phyloP scores from a whole-genome alignment of 495 filamentous ascomycete genomes.

The Aspergillus saccharolyticus region DNA sequence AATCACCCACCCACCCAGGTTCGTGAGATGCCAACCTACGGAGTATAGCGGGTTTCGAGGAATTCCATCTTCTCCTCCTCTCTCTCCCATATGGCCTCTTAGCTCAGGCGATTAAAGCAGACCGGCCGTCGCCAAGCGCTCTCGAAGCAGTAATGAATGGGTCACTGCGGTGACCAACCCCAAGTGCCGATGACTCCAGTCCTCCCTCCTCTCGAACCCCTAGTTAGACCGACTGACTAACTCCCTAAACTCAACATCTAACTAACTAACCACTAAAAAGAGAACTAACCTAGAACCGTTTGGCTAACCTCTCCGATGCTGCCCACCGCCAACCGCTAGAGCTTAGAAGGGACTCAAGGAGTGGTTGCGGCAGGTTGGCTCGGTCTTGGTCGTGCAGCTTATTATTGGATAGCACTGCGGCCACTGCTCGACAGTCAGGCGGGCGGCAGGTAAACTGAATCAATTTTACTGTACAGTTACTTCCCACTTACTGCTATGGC shows the following conservation, averaged over 20 bases:
- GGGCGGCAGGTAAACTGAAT: neutral
- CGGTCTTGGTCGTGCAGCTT: conserved; percentile 1
- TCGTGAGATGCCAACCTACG: neutral
- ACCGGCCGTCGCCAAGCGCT: neutral
- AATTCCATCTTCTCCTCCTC: neutral
- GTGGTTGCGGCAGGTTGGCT: neutral
- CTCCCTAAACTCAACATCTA: neutral
- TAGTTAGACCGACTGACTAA: neutral
- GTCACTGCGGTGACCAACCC: neutral
- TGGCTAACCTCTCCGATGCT: neutral
- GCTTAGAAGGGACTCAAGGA: neutral
- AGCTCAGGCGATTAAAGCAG: neutral
- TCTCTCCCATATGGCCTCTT: neutral
- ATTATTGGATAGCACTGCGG: conserved; percentile 1
- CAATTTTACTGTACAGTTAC: neutral
- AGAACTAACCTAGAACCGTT: neutral
- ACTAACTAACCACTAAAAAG: neutral
- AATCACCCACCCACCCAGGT: neutral
- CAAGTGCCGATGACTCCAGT: neutral
- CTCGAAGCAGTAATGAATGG: neutral
- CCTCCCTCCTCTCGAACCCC: neutral
- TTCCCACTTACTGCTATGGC: neutral
- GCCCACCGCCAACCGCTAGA: neutral
- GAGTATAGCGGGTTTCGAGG: neutral
- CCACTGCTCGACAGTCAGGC: neutral